Conservation (phyloP, 345 rosid genomes). For the Noccaea caerulescens region DNA sequence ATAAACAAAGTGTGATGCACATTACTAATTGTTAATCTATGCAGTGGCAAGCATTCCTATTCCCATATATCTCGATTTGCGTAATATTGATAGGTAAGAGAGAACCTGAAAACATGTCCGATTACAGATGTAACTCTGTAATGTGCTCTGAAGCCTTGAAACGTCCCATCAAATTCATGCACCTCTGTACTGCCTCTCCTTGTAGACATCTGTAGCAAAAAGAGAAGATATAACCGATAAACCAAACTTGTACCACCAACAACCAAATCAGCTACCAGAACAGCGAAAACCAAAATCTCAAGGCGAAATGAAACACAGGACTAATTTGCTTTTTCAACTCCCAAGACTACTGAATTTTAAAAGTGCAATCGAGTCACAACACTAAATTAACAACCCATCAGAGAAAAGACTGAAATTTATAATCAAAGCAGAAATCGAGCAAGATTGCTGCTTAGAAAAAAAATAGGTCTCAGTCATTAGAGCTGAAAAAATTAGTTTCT, state of each 20-base stretch:
- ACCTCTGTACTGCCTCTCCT: conserved; percentile 84
- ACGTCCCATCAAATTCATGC: conserved; percentile 78
- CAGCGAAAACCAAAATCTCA: neutral
- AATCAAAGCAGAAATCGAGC: neutral
- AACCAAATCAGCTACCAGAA: neutral
- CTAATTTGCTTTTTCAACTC: neutral
- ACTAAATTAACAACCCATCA: neutral
- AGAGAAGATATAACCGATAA: neutral
- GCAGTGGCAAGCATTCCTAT: neutral
- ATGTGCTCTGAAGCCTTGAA: conserved; percentile 61
- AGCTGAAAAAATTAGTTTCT: neutral
- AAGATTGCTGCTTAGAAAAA: neutral
- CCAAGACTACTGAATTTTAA: neutral
- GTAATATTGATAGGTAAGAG: conserved; percentile 12
- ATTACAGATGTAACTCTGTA: conserved; percentile 84
- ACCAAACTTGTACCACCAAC: conserved; percentile 3
- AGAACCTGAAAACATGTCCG: conserved; percentile 95
- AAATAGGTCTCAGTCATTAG: neutral
- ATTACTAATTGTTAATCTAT: neutral
- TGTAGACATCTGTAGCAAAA: conserved; percentile 65
- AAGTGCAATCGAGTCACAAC: neutral
- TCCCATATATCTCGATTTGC: neutral
- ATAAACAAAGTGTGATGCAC: conserved; percentile 1
- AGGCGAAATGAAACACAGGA: neutral
- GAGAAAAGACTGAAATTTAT: neutral